phyloP scores from a whole-genome alignment of 805 yeast species.

The Sungouiella blattae region DNA sequence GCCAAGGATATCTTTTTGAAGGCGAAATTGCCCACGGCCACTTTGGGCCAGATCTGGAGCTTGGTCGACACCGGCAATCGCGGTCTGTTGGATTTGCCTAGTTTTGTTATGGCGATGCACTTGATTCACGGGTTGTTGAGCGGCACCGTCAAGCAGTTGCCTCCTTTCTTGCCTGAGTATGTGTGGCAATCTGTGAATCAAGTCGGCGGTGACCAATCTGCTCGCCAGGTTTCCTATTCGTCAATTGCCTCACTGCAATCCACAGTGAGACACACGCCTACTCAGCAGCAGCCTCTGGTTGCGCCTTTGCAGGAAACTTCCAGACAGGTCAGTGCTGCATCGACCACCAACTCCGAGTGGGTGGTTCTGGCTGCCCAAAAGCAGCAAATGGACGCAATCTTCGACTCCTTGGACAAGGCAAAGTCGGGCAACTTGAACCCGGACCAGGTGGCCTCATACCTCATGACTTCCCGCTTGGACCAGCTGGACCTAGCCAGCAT shows the following conservation, averaged over 20 bases:
- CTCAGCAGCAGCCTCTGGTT: slow-evolving; percentile 5
- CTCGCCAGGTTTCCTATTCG: slow-evolving; percentile 29
- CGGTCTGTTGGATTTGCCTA: slow-evolving; percentile 70
- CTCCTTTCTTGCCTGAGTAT: slow-evolving; percentile 38
- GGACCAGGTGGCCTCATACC: slow-evolving; percentile 79
- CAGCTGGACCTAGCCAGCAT: slow-evolving; percentile 83
- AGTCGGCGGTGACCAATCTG: slow-evolving; percentile 1
- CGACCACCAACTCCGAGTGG: slow-evolving; percentile 51
- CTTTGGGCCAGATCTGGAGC: slow-evolving; percentile 84
- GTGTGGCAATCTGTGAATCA: slow-evolving; percentile 35
- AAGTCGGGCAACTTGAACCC: slow-evolving; percentile 65
- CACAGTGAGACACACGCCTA: slow-evolving; percentile 26
- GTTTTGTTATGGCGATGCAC: slow-evolving; percentile 92
- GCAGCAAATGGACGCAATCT: slow-evolving; percentile 75
- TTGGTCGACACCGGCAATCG: slow-evolving; percentile 73
- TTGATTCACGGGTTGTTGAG: slow-evolving; percentile 78
- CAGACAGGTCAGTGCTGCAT: slow-evolving; percentile 7
- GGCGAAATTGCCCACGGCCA: slow-evolving; percentile 76
- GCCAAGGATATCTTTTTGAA: slow-evolving; percentile 87
- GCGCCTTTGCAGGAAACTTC: slow-evolving; percentile 3
- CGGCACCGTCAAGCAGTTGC: slow-evolving; percentile 58
- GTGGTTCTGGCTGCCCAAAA: slow-evolving; percentile 61
- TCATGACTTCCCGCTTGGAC: slow-evolving; percentile 80
- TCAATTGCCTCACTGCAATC: slow-evolving; percentile 33
- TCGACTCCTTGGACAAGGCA: slow-evolving; percentile 69